A percentile compares a stretch with the other conserved stretches of the same genome.
These are phyloP conservation scores for Geum urbanum DNA, from an alignment of 306 rosid genomes.

Conservation along the genomic window DNA sequence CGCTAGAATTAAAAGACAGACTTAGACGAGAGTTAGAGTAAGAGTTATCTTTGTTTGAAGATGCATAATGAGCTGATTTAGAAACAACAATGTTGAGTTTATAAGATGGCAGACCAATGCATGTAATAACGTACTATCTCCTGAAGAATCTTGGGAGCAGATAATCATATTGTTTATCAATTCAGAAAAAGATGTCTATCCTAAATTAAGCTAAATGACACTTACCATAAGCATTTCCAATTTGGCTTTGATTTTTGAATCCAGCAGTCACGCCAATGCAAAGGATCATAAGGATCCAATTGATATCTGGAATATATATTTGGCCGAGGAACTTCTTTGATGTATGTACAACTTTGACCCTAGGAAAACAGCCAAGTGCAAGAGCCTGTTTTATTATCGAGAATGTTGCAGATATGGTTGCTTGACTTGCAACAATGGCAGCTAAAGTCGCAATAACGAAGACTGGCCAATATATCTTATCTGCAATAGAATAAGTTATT, in stretches of 20 bases:
- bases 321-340: constrained; percentile 87
- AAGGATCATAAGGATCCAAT: constrained; percentile 95
- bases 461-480: constrained; percentile 86
- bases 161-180: background rate
- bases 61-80: too few relatives aligned
- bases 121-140: too few relatives aligned
- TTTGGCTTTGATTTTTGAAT: constrained; percentile 85
- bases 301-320: constrained; percentile 89
- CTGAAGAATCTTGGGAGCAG: too few relatives aligned
- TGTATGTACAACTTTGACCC: constrained; percentile 93
- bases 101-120: too few relatives aligned
- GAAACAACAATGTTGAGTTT: too few relatives aligned
- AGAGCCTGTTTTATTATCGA: constrained; percentile 93
- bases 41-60: too few relatives aligned
- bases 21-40: background rate
- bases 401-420: constrained; percentile 90
- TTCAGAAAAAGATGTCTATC: constrained; percentile 11
- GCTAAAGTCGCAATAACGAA: constrained; percentile 93
- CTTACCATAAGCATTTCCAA: constrained; percentile 97
- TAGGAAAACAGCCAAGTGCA: constrained; percentile 94
- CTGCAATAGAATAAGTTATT: constrained; percentile 44
- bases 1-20: background rate
- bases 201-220: background rate
- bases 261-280: constrained; percentile 97
- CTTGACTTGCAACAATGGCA: constrained; percentile 95